A percentile compares a stretch with the other conserved stretches of the same genome.
Evolutionary conservation across 1,284 basidiomycete species (phyloP).

Genomic region (Mycena citricolor): DNA sequence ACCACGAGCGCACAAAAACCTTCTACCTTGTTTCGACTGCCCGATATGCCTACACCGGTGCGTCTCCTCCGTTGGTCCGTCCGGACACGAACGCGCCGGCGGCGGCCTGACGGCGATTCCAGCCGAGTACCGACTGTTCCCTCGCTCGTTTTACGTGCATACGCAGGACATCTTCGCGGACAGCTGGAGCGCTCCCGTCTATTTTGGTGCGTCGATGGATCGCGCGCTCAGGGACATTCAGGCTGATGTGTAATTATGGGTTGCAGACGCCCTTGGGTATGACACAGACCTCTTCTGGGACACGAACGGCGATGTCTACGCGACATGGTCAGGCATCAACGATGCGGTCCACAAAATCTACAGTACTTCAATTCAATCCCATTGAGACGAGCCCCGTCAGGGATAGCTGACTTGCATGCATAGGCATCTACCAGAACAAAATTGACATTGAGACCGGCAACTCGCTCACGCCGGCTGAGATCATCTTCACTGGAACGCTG

Average conservation of each 20-base stretch:
- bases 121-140: constrained; percentile 40
- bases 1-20: constrained; percentile 30
- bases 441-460: constrained; percentile 41
- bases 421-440: constrained; percentile 41
- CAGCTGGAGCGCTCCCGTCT: constrained; percentile 45
- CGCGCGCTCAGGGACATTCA: background rate
- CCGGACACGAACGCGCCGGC: background rate
- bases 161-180: constrained; percentile 41
- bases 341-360: constrained; percentile 42
- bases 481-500: constrained; percentile 38
- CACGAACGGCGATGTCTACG: constrained; percentile 37
- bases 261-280: constrained; percentile 39
- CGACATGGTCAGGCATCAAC: constrained; percentile 39
- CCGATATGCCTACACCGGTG: constrained; percentile 40
- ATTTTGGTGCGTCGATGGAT: constrained; percentile 32
- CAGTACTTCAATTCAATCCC: constrained; percentile 22
- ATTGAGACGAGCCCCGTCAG: background rate
- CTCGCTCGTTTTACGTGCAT: constrained; percentile 40
- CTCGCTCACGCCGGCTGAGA: constrained; percentile 36
- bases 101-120: no score
- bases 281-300: constrained; percentile 45
- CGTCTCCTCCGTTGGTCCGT: constrained; percentile 5
- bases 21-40: constrained; percentile 37
- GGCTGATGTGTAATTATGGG: background rate
- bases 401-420: background rate